These are phyloP conservation scores for Xylaria sp. DNA, from an alignment of 2,329 filamentous ascomycete genomes.

Conservation along the genomic window DNA sequence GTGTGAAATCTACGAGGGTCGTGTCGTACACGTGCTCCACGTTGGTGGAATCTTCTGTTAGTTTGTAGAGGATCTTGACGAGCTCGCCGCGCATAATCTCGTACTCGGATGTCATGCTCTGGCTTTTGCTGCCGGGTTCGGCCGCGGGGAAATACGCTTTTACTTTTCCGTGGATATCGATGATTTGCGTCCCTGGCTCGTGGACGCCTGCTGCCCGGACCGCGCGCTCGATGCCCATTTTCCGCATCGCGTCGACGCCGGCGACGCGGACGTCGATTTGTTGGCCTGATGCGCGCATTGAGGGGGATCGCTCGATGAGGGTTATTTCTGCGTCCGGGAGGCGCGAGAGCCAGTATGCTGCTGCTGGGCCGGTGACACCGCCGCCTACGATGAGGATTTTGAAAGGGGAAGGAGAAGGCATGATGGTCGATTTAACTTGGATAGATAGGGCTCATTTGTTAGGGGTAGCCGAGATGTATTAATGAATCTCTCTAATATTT, in stretches of 20 bases:
- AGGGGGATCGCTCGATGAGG: conserved; percentile 49
- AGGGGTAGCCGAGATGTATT: neutral
- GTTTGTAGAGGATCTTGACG: conserved; percentile 42
- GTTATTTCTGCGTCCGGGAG: conserved; percentile 43
- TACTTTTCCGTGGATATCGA: conserved; percentile 40
- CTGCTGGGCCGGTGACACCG: conserved; percentile 47
- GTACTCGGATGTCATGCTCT: conserved; percentile 44
- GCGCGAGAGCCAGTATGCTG: conserved; percentile 51
- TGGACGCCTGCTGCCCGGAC: conserved; percentile 45
- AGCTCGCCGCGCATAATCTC: conserved; percentile 46
- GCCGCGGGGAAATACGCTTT: conserved; percentile 39
- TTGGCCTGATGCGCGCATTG: conserved; percentile 48
- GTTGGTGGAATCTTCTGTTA: conserved; percentile 13
- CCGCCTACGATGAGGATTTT: conserved; percentile 47
- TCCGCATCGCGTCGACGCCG: conserved; percentile 48
- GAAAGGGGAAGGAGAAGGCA: conserved; percentile 41
- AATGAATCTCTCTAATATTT: too few species aligned
- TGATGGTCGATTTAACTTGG: conserved; percentile 16
- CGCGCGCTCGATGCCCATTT: conserved; percentile 46
- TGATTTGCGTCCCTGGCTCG: conserved; percentile 48
- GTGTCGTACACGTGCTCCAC: conserved; percentile 39
- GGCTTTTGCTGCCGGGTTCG: conserved; percentile 38
- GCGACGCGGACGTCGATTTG: conserved; percentile 51
- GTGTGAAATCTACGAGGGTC: conserved; percentile 36
- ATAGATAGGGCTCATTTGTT: neutral